These are phyloP conservation scores for Colletotrichum neosansevieriae DNA, from an alignment of 2,329 filamentous ascomycete genomes.

Conservation along the genomic window DNA sequence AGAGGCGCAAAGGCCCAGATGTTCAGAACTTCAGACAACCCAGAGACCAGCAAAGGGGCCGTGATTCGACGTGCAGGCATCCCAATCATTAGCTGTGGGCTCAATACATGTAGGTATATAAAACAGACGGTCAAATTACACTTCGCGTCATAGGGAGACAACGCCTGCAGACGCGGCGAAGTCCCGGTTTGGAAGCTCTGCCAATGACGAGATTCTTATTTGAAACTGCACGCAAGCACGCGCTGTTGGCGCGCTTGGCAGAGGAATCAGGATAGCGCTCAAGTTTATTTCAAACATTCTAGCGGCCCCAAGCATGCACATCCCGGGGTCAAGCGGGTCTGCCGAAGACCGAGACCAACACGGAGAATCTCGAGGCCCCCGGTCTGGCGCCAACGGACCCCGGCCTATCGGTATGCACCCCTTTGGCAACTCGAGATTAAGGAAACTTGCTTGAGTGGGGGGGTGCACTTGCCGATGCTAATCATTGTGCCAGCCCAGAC, in stretches of 20 bases:
- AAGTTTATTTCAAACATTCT: slow-evolving; percentile 32
- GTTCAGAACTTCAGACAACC: neutral
- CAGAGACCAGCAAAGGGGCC: neutral
- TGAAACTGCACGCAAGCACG: slow-evolving; percentile 21
- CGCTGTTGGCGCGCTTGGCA: slow-evolving; percentile 26
- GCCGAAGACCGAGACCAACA: slow-evolving; percentile 33
- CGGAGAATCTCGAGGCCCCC: slow-evolving; percentile 20
- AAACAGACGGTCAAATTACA: slow-evolving; percentile 16
- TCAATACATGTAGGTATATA: slow-evolving; percentile 23
- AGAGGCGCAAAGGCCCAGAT: neutral
- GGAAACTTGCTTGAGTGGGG: slow-evolving; percentile 31
- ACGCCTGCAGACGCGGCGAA: slow-evolving; percentile 1
- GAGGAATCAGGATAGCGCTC: slow-evolving; percentile 11
- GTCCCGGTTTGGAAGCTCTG: slow-evolving; percentile 11
- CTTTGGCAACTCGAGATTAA: slow-evolving; percentile 23
- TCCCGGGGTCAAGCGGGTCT: slow-evolving; percentile 28
- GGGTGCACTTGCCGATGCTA: slow-evolving; percentile 4
- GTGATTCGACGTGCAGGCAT: slow-evolving; percentile 7
- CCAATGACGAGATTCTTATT: slow-evolving; percentile 28
- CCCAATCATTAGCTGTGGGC: neutral
- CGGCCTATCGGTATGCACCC: slow-evolving; percentile 11
- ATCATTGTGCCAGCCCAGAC: neutral
- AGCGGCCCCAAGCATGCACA: slow-evolving; percentile 28
- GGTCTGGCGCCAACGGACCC: slow-evolving; percentile 23
- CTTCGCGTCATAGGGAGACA: slow-evolving; percentile 32